phyloP scores from a whole-genome alignment of 108 stramenopile genomes.

The Cyclostephanos invisitatus region DNA sequence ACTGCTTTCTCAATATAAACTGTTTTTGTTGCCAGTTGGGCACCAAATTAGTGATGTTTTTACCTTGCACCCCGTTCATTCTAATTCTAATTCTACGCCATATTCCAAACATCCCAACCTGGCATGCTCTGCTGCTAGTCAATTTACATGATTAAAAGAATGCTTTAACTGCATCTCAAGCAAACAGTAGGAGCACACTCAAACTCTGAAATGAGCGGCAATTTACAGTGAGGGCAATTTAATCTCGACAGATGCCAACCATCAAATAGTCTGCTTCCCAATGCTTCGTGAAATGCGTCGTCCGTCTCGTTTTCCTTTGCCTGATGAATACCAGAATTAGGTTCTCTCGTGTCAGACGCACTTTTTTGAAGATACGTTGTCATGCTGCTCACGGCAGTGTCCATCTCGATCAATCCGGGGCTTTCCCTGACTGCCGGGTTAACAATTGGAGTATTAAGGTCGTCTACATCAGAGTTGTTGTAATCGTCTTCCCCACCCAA shows the following conservation, averaged over 20 bases:
- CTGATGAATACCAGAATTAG: background rate
- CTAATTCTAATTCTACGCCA: no score
- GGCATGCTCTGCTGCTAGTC: no score
- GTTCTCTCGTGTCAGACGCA: background rate
- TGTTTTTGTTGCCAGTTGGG: no score
- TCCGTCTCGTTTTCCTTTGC: constrained; percentile 5
- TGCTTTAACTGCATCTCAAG: constrained; percentile 29
- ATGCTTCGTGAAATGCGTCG: constrained; percentile 18
- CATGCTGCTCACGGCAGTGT: constrained; percentile 4
- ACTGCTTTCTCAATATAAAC: no score
- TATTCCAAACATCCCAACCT: no score
- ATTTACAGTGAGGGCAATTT: constrained; percentile 27
- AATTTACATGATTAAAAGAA: no score
- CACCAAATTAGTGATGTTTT: no score
- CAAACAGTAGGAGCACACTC: constrained; percentile 21
- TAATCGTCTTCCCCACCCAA: constrained; percentile 8
- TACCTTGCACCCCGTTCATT: no score
- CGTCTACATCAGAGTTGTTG: background rate
- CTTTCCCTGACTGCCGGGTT: background rate
- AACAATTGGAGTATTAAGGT: background rate
- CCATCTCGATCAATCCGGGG: constrained; percentile 7
- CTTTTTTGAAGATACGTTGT: background rate
- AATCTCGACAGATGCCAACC: constrained; percentile 22
- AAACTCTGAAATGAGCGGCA: constrained; percentile 30
- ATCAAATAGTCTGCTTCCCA: constrained; percentile 24